Base-by-base conservation (phyloP, 441 rosid species). In the Euphorbia corollata region DNA sequence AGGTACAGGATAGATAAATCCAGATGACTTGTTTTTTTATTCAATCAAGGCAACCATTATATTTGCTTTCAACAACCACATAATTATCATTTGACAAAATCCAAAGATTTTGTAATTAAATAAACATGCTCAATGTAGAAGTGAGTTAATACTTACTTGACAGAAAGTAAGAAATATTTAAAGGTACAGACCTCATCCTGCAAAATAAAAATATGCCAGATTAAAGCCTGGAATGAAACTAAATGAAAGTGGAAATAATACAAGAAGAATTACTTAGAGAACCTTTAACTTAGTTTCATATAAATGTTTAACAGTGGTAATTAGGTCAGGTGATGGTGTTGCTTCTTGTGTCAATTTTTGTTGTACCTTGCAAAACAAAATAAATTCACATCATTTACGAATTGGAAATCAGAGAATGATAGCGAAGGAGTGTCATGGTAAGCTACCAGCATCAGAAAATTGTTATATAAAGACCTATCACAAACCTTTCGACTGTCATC, bases 261-360 rank as follows among this genome's bases (percentile, higher is more conserved):
- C 63, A 67, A 45, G 10, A 71, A 63, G 15, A 24, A 68, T 59
- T 63, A 55, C 32, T 43, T 64, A 53, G 12, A 63, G 27, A 70
- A 96, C 99, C 99, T 96, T 86, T 74, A 96, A 80, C 78, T 96
- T 92, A 23, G 96, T 92, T 85, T 92, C 96, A 76, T 89, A 92
- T 79, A 96, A 75, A 79, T 84, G 94, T 75, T 96, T 96, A 69
- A 96, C 97, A n/a, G 99, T 84, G 34, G 91, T 82, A 68, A 96
- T 88, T 78, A 96, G 83, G 73, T 89, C 87, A 56, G 74, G 70
- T 66, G 99, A 86, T 69, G 99, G 96, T 38, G 82, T 82, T 64
- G 84, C 74, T 75, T 87, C 98, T 77, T 90, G 95, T 64, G 96
- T 89, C 84, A 96, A 82, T 79, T 87, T 83, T 89, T 96, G 96